Evolutionary conservation across 305 asterid species (phyloP), one percentile per base, ranked within the genome.

Genomic region (Fraxinus sp.): DNA sequence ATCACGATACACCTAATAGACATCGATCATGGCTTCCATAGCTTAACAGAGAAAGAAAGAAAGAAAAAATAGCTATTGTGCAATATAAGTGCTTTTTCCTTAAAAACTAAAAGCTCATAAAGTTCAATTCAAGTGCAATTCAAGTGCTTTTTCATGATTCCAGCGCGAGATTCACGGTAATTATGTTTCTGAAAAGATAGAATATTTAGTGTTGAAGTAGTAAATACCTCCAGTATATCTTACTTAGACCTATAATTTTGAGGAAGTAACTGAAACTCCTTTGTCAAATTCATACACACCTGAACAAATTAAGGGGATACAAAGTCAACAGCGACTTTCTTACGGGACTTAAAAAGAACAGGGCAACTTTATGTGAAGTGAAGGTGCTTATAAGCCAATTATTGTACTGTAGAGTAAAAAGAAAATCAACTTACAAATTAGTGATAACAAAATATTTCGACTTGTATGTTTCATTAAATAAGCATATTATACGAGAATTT

Each of bases 221-320:
- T 11, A 36, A 62, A 30, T 87, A 92, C 97, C 97, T 93, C 97
- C 87, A 92, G 82, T 85, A 91, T 90, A 88, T 93, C 94, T 87
- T 92, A 92, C 86, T 93, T 93, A 22, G 93, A 91, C 83, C 89
- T 89, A 85, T 93, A 95, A 28, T 39, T 68, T 39, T 85, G 87
- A 26, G 97, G 97, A 82, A 93, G 97, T 89, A 89, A 39, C 66
- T 97, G 95, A 83, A 92, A 92, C 74, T 92, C 97, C 86, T 90
- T 86, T 8, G 94, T 91, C 86, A 93, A 84, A 28, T 87, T 86
- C 83, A 88, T 62, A 85, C 95, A 90, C 86, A 89, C 97, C 78
- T 84, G 90, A 85, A 93, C 85, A 79, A 87, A 91, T 66, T 93
- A 97, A 0, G 94, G 98, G 37, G 95, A 93, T 78, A 93, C 97